Evolutionary conservation across 164 flowering plant genomes (phyloP), one percentile per base, ranked within the genome.

Genomic region (Aristolochia contorta): DNA sequence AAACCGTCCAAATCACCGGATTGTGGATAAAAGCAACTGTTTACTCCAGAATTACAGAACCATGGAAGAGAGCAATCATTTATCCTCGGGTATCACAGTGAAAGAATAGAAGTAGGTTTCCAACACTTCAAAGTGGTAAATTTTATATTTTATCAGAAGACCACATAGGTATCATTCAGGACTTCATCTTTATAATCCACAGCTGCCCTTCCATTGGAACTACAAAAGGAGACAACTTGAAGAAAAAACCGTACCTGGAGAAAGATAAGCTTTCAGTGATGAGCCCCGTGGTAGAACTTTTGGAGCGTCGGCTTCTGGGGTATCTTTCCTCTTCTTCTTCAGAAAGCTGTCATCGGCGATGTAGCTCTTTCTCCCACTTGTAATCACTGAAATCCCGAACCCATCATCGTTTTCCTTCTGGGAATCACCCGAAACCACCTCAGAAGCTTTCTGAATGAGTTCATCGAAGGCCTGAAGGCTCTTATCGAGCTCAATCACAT

Each of bases 361-460:
- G 27, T 6, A 23, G 21, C 25, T 56, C n/a, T 60, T 68, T 58
- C 57, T 55, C 45, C 61, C 82, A 65, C 51, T 60, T 65, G 66
- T 63, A 75, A 64, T 66, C 56, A 52, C 61, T 46, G 73, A 67
- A 41, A 58, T 64, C 46, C 25, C 61, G 27, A 67, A 57, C 68
- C 57, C 65, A 65, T 24, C 47, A 52, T 27, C 20, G 61, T 72
- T 64, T 16, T 71, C 62, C 66, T 48, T 53, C 66, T 56, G 74
- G 68, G 69, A 60, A 64, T 67, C 79, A 16, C 73, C 77, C 58
- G 80, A 75, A 71, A 81, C 74, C 69, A 78, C 50, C 53, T 5
- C 53, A 30, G 84, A 81, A 67, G 84, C 84, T 64, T 75, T 80
- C 67, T 76, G 89, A 58, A 84, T 78, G 12, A 86, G 71, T 58